Conservation (phyloP, 1,284 basidiomycete species). For the Veloboletus limbatus region DNA sequence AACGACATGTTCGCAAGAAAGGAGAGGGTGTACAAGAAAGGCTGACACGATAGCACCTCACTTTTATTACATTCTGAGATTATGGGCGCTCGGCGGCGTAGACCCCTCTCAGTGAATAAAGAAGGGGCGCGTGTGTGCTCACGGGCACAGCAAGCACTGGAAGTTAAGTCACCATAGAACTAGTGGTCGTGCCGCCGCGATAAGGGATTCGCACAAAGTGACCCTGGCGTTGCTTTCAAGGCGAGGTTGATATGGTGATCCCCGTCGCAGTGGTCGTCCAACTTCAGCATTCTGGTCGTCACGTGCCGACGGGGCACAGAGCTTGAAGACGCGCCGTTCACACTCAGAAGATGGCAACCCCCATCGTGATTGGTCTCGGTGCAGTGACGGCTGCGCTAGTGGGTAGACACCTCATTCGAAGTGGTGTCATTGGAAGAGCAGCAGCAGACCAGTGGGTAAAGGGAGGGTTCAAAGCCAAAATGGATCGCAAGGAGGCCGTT, state of each 20-base stretch:
- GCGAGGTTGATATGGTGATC: no score
- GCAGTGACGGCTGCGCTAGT: slow-evolving; percentile 79
- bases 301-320: no score
- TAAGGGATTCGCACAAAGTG: slow-evolving; percentile 3
- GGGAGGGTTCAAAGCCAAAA: slow-evolving; percentile 94
- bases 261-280: no score
- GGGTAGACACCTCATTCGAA: slow-evolving; percentile 66
- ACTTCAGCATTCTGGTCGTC: no score
- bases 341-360: slow-evolving; percentile 57
- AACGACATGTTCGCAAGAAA: slow-evolving; percentile 16
- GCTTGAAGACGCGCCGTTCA: no score
- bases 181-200: not conserved
- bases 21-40: not conserved
- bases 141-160: slow-evolving; percentile 16
- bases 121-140: not conserved
- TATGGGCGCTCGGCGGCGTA: not conserved
- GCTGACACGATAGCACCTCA: not conserved
- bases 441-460: slow-evolving; percentile 85
- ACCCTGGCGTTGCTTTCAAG: no score
- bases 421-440: slow-evolving; percentile 54
- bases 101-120: not conserved
- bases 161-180: not conserved
- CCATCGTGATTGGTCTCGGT: slow-evolving; percentile 74
- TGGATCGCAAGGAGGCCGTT: slow-evolving; percentile 94
- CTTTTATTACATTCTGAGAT: slow-evolving; percentile 7